These are phyloP conservation scores for Meripilus lineatus DNA, from an alignment of 1,284 basidiomycete species.

Conservation along the genomic window DNA sequence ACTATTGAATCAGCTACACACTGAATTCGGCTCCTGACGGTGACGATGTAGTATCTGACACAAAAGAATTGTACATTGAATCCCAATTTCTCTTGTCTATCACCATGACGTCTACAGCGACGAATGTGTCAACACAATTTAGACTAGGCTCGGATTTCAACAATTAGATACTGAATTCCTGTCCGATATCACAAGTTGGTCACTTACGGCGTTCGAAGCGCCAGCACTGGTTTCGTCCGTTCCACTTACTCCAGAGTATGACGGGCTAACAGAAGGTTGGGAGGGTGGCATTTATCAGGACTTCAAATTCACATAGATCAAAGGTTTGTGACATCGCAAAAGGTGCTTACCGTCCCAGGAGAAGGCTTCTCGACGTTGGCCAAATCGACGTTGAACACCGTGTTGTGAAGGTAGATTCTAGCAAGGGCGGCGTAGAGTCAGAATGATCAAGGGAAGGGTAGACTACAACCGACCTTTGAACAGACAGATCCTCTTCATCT, in stretches of 20 bases:
- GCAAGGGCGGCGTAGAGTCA: not conserved
- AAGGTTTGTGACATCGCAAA: not conserved
- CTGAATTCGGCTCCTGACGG: too few species aligned
- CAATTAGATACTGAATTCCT: too few species aligned
- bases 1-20: too few species aligned
- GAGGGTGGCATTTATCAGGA: not conserved
- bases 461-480: constrained; percentile 11
- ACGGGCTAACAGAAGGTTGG: constrained; percentile 13
- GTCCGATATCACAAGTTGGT: too few species aligned
- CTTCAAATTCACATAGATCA: not conserved
- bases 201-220: constrained; percentile 22
- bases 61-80: too few species aligned
- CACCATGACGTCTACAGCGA: too few species aligned
- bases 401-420: constrained; percentile 19
- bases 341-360: constrained; percentile 17
- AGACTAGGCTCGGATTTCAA: too few species aligned
- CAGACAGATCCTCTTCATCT: constrained; percentile 13
- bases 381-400: constrained; percentile 19
- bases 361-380: constrained; percentile 22
- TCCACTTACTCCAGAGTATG: constrained; percentile 23
- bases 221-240: constrained; percentile 21
- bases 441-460: not conserved
- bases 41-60: too few species aligned
- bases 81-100: too few species aligned
- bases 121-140: too few species aligned